Evolutionary conservation across 2,329 filamentous ascomycete genomes (phyloP).

Genomic region (Pestalotiopsis sp.): DNA sequence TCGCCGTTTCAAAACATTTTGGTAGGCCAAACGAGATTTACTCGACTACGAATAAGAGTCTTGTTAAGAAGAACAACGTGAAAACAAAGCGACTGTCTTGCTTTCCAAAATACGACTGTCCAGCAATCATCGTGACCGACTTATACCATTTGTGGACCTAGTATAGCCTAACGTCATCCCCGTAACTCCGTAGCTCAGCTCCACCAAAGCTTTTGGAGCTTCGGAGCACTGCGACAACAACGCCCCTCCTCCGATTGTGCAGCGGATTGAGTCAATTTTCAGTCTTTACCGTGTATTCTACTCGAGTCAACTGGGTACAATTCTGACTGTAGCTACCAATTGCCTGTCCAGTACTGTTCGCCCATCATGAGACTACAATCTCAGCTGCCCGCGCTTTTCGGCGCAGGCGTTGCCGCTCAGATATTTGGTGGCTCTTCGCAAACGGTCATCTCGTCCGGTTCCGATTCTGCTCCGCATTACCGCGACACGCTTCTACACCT

Average conservation of each 20-base stretch:
- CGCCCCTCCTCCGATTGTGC: not conserved
- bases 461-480: conserved; percentile 26
- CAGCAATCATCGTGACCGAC: not conserved
- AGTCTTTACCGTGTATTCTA: not conserved
- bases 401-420: not conserved
- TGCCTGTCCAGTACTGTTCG: too few relatives aligned
- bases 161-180: not conserved
- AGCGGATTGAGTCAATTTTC: not conserved
- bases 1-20: too few relatives aligned
- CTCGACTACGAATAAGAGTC: too few relatives aligned
- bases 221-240: not conserved
- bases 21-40: too few relatives aligned
- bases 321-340: not conserved
- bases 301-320: not conserved
- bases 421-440: not conserved
- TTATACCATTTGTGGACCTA: not conserved
- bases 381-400: not conserved
- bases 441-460: conserved; percentile 23
- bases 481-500: conserved; percentile 64
- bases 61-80: too few relatives aligned
- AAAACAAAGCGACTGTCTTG: not conserved
- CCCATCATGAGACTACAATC: conserved; percentile 6
- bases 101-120: not conserved
- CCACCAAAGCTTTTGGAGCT: conserved; percentile 3
- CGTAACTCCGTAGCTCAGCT: not conserved